Base-by-base conservation (phyloP, 2,329 filamentous ascomycete species). In the Pyrenophora graminea region DNA sequence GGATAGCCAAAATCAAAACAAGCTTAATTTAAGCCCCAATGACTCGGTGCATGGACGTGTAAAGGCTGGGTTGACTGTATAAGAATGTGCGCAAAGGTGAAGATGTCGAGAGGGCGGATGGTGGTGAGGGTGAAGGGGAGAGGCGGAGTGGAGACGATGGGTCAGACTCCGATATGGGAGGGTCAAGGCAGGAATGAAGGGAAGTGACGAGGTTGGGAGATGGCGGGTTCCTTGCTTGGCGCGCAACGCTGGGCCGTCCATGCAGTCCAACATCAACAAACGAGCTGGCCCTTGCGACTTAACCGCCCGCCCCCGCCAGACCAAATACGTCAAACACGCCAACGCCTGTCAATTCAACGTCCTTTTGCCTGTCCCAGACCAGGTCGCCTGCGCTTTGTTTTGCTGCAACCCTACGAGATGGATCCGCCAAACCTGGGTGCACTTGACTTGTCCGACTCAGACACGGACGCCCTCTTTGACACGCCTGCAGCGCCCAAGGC, bases 381-480 rank as follows among this genome's bases (percentile, higher is more conserved):
- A 12, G 34, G 25, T 19, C 12, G 39, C 33, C 13, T 23, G 13
- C 17, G 18, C 8, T 21, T 30, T n/a, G 25, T 8, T 23, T 19
- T 9, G 43, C 45, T 45, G 18, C 15, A n/a, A 21, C 47, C 39
- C 39, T 15, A 36, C 49, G 23, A 18, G 21, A 70, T 68, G 66
- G 59, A 66, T 41, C 56, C 75, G 34, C 78, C 80, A 51, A 76
- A 80, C 59, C 77, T 83, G 63, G 78, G 81, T 48, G 77, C 76
- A 53, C 74, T 81, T 17, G 73, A 76, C 50, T 72, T 83, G 30
- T 82, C 80, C 27, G 81, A 85, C 53, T 81, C 81, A 19, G 76
- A 85, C 52, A 80, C 80, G 19, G 76, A 82, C 53, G 80, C 81
- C 51, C 75, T 85, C 38, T 85, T 85, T 71, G 79, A 74, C 59